phyloP scores from a whole-genome alignment of 1,139 yeast species.

The Candida sp. region DNA sequence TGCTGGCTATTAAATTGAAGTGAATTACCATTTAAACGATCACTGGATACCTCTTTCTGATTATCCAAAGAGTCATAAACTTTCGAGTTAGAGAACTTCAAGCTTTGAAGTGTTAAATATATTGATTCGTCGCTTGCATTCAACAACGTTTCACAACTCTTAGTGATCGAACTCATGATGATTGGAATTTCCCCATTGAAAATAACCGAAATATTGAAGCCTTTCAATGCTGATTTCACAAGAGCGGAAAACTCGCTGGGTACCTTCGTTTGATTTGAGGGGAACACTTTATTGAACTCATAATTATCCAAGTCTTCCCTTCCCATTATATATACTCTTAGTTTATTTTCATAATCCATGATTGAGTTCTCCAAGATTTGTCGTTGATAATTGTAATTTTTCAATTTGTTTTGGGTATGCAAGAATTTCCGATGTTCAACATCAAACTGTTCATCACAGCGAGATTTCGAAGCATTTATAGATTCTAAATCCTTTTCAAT shows the following conservation, averaged over 20 bases:
- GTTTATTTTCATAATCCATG: constrained; percentile 40
- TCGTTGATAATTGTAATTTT: constrained; percentile 24
- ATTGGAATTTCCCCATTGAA: constrained; percentile 11
- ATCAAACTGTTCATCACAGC: constrained; percentile 10
- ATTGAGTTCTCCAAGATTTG: constrained; percentile 51
- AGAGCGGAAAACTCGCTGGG: constrained; percentile 20
- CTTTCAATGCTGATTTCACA: constrained; percentile 13
- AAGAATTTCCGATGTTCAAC: constrained; percentile 7
- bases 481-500: neutral
- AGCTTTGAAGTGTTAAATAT: constrained; percentile 1
- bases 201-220: constrained; percentile 17
- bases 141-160: constrained; percentile 10
- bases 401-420: constrained; percentile 12
- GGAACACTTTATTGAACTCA: constrained; percentile 19
- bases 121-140: neutral
- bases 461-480: constrained; percentile 6
- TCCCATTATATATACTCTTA: constrained; percentile 27
- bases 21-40: neutral
- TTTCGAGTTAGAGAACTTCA: neutral
- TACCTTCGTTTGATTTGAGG: constrained; percentile 8
- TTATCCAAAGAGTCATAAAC: constrained; percentile 2
- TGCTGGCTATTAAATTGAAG: constrained; percentile 14
- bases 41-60: neutral
- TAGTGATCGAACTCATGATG: constrained; percentile 8
- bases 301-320: constrained; percentile 2